Percentiles rank a stretch among this genome's conserved stretches.
These are phyloP conservation scores for Macrocybe sp. DNA, from an alignment of 1,284 basidiomycete species.

Conservation along the genomic window DNA sequence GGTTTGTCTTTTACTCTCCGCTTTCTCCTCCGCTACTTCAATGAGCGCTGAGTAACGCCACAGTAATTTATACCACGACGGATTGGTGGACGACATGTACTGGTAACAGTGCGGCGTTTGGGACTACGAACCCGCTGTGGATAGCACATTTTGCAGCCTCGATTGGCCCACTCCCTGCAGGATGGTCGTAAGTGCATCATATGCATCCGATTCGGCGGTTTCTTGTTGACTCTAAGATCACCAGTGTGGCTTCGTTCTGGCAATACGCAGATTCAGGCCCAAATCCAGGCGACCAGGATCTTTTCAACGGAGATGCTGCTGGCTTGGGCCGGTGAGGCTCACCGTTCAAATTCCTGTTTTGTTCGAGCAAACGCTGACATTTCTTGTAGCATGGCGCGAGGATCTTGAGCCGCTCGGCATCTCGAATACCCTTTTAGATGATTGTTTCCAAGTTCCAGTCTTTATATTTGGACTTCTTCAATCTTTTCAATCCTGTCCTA, in stretches of 20 bases:
- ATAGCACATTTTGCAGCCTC: constrained; percentile 8
- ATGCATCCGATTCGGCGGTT: neutral
- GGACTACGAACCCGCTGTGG: constrained; percentile 10
- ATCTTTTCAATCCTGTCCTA: too few species aligned
- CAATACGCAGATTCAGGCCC: constrained; percentile 20
- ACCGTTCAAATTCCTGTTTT: too few species aligned
- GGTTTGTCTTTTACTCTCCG: constrained; percentile 4
- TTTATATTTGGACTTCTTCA: too few species aligned
- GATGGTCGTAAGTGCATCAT: constrained; percentile 5
- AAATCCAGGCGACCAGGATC: constrained; percentile 20
- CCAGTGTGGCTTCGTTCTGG: constrained; percentile 42
- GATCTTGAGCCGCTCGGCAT: too few species aligned
- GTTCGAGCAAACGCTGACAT: too few species aligned
- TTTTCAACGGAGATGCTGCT: constrained; percentile 17
- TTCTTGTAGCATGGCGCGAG: too few species aligned
- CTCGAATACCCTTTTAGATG: too few species aligned
- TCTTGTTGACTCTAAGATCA: too few species aligned
- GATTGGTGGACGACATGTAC: constrained; percentile 14
- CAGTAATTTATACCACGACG: constrained; percentile 12
- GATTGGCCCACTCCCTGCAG: constrained; percentile 10
- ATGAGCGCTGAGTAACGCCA: neutral
- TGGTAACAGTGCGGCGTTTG: constrained; percentile 9
- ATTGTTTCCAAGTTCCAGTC: too few species aligned
- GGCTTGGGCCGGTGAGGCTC: constrained; percentile 13
- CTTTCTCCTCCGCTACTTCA: neutral